Percentiles rank a stretch among this genome's conserved stretches.
phyloP scores from a whole-genome alignment of 2,329 filamentous ascomycete species.

The Leptographium radiaticola region DNA sequence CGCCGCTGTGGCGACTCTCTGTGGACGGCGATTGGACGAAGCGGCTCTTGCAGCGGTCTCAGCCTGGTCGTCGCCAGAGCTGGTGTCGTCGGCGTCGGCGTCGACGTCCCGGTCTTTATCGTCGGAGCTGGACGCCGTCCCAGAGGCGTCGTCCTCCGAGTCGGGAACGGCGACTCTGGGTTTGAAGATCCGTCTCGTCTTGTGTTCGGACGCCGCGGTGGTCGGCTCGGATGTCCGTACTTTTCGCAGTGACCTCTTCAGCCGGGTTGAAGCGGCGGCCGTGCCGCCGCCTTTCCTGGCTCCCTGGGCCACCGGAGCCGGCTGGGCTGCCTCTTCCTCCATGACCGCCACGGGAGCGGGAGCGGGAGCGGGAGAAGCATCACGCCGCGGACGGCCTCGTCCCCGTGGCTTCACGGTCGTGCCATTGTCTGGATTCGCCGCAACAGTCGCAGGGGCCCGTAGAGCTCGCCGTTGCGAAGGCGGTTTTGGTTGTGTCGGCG shows the following conservation, averaged over 20 bases:
- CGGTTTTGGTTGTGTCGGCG: constrained; percentile 18
- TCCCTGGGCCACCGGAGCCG: background rate
- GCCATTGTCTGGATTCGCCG: background rate
- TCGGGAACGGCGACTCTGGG: background rate
- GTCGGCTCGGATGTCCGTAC: background rate
- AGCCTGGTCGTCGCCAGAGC: background rate
- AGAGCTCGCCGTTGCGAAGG: constrained; percentile 16
- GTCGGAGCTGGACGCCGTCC: background rate
- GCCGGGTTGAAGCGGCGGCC: background rate
- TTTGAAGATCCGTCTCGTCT: background rate
- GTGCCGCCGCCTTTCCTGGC: background rate
- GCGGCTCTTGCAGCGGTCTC: background rate
- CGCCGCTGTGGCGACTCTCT: background rate
- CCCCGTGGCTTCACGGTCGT: background rate
- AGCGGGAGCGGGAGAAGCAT: background rate
- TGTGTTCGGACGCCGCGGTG: background rate
- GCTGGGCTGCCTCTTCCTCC: background rate
- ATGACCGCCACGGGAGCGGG: background rate
- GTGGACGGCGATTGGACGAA: background rate
- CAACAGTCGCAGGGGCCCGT: constrained; percentile 5
- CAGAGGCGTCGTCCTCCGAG: background rate
- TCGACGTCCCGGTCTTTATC: background rate
- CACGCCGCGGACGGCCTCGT: background rate
- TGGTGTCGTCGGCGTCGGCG: background rate
- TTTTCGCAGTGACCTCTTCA: background rate